These are phyloP conservation scores for Exophiala spinifera DNA, from an alignment of 2,329 filamentous ascomycete genomes.

Conservation along the genomic window DNA sequence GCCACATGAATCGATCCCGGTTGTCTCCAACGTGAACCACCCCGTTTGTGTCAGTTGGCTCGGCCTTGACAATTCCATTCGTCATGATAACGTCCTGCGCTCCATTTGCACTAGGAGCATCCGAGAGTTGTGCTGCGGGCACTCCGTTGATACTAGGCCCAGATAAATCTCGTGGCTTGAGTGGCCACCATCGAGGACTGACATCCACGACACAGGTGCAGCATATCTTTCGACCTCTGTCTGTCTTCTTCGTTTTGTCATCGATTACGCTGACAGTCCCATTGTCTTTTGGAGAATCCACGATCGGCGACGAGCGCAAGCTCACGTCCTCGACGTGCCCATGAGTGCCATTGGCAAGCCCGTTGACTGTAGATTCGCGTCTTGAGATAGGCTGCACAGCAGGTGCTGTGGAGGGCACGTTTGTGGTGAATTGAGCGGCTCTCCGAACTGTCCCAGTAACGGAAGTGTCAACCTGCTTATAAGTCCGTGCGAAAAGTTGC, in stretches of 20 bases:
- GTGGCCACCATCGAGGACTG: conserved; percentile 60
- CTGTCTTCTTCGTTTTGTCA: conserved; percentile 5
- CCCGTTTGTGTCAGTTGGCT: conserved; percentile 27
- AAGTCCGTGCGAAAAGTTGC: conserved; percentile 81
- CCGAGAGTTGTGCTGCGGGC: conserved; percentile 2
- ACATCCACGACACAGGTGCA: conserved; percentile 39
- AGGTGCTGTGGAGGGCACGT: conserved; percentile 35
- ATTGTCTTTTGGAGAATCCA: conserved; percentile 17
- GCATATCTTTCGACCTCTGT: conserved; percentile 34
- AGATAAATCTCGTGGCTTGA: conserved; percentile 28
- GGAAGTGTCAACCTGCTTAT: conserved; percentile 89
- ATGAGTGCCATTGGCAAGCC: conserved; percentile 21
- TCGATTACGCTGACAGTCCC: conserved; percentile 1
- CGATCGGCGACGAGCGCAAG: conserved; percentile 26
- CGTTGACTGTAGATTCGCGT: conserved; percentile 56
- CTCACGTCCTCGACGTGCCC: conserved; percentile 26
- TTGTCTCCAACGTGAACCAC: conserved; percentile 29
- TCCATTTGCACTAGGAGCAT: neutral
- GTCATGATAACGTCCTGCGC: conserved; percentile 16
- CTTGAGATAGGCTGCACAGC: conserved; percentile 43
- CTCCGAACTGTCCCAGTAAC: conserved; percentile 91
- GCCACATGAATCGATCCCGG: conserved; percentile 49
- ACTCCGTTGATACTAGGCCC: conserved; percentile 14
- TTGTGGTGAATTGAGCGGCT: conserved; percentile 64
- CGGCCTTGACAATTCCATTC: conserved; percentile 29